Base-by-base conservation (phyloP, 805 yeast species). In the Monosporozyma siamensis region DNA sequence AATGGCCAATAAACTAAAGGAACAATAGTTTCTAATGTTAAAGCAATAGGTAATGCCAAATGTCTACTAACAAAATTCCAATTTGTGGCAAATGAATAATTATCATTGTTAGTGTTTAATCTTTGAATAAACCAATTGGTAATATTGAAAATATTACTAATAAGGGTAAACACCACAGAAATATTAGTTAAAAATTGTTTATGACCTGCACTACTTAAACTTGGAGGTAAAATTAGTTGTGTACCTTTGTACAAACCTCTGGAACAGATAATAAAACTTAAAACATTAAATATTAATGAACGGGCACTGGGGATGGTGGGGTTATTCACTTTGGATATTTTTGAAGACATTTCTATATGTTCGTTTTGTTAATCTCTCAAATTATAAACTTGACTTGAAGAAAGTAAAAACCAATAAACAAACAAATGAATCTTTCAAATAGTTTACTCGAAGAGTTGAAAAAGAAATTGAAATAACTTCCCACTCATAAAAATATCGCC, bases 101-200 rank as follows among this genome's bases (percentile, higher is more conserved):
- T 38, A 5, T 22, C 22, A 31, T 21, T 31, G 6, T 15, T 3
- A 10, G 32, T 47, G 8, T 43, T 9, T 14, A 40, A 41, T 14
- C 48, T 40, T 42, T 51, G 50, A 6, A 50, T 37, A 18, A 45
- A 41, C 50, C 68, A 74, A 36, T 71, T 64, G 9, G 60, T 14
- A 21, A 67, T 49, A 18, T 74, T 74, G 29, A 70, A 34, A 12
- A 53, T 36, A 44, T 67, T 69, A 46, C 71, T 69, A 35, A 70
- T 44, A 8, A 76, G 49, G 2, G 83, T 71, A 14, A 71, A 53
- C 1, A 62, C 53, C 25, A 80, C 67, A 7, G 82, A 72, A n/a
- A 81, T 52, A 54, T 80, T 82, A 4, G 92, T 83, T 40, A 82
- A 65, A 55, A 83, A 83, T 54, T 83, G 90, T 62, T 71, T 72